Conservation (phyloP, 1,284 basidiomycete genomes). For the Ceratobasidium sp. region DNA sequence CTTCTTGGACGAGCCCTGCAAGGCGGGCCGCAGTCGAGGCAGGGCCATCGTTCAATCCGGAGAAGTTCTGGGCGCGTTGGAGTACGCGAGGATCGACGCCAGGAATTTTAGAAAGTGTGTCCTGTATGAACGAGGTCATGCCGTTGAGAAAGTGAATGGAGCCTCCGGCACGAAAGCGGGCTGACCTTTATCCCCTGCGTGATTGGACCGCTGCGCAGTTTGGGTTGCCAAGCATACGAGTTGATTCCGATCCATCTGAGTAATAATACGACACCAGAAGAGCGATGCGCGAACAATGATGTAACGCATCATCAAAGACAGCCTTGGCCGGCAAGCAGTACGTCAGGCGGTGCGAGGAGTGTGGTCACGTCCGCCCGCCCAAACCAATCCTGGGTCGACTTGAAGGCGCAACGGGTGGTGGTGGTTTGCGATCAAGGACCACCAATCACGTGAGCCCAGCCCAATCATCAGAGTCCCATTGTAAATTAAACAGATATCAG, state of each 20-base stretch:
- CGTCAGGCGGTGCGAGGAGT: neutral
- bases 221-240: neutral
- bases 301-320: neutral
- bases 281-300: neutral
- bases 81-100: constrained; percentile 55
- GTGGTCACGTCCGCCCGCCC: neutral
- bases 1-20: constrained; percentile 53
- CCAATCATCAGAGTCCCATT: too few species aligned
- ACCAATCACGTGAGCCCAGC: too few species aligned
- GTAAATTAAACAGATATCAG: too few species aligned
- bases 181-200: constrained; percentile 7
- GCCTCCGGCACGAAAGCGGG: neutral
- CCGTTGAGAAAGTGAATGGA: neutral
- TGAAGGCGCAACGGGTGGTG: too few species aligned
- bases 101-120: constrained; percentile 53
- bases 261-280: neutral
- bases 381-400: too few species aligned
- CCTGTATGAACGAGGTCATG: constrained; percentile 55
- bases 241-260: neutral
- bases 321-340: neutral
- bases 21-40: constrained; percentile 54
- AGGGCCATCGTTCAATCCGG: constrained; percentile 56
- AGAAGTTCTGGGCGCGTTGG: constrained; percentile 55
- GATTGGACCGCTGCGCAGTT: neutral
- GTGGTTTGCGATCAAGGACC: too few species aligned